Conservation (phyloP, 202 grass and related monocot species). For the Schoenoplectus triqueter region DNA sequence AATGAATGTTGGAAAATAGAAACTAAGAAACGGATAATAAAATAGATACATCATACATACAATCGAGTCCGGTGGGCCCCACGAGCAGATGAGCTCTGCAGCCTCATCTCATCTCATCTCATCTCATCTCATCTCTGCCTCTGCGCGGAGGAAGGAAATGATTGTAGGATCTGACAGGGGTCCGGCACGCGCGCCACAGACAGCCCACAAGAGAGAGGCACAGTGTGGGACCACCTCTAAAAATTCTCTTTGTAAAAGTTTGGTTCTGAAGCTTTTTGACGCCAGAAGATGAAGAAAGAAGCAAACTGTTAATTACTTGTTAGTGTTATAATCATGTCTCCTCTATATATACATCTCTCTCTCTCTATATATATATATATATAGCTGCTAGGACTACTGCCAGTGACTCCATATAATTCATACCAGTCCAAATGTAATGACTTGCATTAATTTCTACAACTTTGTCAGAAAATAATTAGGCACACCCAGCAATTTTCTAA, state of each 20-base stretch:
- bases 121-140: no score
- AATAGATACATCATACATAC: no score
- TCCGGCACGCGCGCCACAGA: constrained; percentile 39
- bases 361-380: no score
- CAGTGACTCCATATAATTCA: background rate
- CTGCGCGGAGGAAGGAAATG: constrained; percentile 11
- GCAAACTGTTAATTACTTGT: background rate
- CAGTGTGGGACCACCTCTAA: background rate
- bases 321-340: background rate
- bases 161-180: constrained; percentile 43
- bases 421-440: background rate
- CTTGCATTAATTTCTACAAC: background rate
- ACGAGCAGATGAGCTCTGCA: no score
- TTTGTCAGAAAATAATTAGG: constrained; percentile 11
- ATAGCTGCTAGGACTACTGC: background rate
- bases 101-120: no score
- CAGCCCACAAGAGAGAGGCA: background rate
- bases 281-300: constrained; percentile 15
- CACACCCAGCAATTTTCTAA: background rate
- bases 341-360: no score
- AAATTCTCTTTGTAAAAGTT: constrained; percentile 26
- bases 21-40: no score
- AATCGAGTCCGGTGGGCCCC: no score
- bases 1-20: no score
- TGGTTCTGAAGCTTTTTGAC: constrained; percentile 8